Evolutionary conservation across 2,329 filamentous ascomycete genomes (phyloP), one percentile per base, ranked within the genome.

Genomic region (Pseudonectria foliicola): DNA sequence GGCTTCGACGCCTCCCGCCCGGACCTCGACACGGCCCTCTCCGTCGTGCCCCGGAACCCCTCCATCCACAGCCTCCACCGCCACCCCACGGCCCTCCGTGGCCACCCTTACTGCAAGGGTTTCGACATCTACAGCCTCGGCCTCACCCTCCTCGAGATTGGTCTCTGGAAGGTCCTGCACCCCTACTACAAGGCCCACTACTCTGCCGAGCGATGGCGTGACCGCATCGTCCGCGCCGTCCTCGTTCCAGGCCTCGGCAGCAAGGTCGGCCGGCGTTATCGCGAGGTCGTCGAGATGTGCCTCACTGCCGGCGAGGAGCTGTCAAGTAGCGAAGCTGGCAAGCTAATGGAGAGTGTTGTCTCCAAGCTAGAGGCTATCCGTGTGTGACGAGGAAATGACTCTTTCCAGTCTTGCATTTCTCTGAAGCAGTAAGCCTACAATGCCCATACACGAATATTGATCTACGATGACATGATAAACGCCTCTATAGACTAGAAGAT

Each of bases 1-100:
- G 72, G 73, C 27, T 77, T 76, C 52, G 72, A 75, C 44, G 73
- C 71, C 47, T 65, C 67, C 2, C 64, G 72, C 4, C 73, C 71
- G 8, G 71, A 70, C 11, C 56, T 61, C n/a, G 62, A 66, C 32
- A 64, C 67, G 21, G 70, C 73, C 34, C 55, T 70, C 42, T 73
- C 72, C 12, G 57, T 68, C 11, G 63, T 52, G 7, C 57, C 64
- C 3, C 56, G 55, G n/a, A 64, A 63, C 29, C 62, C 65, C 0
- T 62, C 58, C 35, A 64, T 64, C 27, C 52, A 56, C 12, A 58
- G 67, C 36, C 54, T 73, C 2, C 67, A 73, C 49, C 58, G 70
- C 6, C 67, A 72, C 36, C 70, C 67, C 2, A 53, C 52, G 28
- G 64, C 63, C 1, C 46, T 66, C 10, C 56, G 61, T 10, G 63